Conservation (phyloP, 768 basidiomycete species). For the Pulveroboletus sp. region DNA sequence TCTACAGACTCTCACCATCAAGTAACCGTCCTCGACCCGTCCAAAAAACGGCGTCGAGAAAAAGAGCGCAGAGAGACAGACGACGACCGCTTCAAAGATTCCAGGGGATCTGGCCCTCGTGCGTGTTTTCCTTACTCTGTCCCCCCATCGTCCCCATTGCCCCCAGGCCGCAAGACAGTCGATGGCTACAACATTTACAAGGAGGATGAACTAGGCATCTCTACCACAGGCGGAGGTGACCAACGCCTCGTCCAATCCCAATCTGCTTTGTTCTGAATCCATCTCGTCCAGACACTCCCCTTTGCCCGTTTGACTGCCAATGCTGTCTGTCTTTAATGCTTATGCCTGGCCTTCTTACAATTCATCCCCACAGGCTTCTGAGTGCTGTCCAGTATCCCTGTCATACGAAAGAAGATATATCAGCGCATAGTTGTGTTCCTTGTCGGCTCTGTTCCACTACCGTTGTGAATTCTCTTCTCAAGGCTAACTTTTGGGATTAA, state of each 20-base stretch:
- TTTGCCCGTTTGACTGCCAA: slow-evolving; percentile 86
- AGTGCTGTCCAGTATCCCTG: background rate
- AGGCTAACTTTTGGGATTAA: background rate
- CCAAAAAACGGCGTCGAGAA: slow-evolving; percentile 33
- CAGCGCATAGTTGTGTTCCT: background rate
- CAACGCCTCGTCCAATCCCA: slow-evolving; percentile 1
- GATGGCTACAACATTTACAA: slow-evolving; percentile 80
- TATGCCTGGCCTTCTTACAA: background rate
- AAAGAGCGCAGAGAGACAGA: slow-evolving; percentile 28
- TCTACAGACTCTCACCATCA: slow-evolving; percentile 24
- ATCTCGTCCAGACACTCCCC: slow-evolving; percentile 57
- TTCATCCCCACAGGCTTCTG: slow-evolving; percentile 24
- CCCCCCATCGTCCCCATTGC: slow-evolving; percentile 11
- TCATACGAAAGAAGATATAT: background rate
- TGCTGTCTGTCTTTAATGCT: slow-evolving; percentile 58
- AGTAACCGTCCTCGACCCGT: slow-evolving; percentile 67
- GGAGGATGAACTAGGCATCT: slow-evolving; percentile 76
- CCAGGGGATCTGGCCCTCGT: slow-evolving; percentile 70
- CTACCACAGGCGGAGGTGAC: slow-evolving; percentile 67
- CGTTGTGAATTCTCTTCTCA: background rate
- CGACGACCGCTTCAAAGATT: slow-evolving; percentile 61
- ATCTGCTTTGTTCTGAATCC: slow-evolving; percentile 18
- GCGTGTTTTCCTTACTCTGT: slow-evolving; percentile 28
- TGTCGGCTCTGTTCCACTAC: background rate
- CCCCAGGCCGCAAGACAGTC: slow-evolving; percentile 65